These are phyloP conservation scores for Penicillium sclerotigenum DNA, from an alignment of 2,329 filamentous ascomycete genomes.

Conservation along the genomic window DNA sequence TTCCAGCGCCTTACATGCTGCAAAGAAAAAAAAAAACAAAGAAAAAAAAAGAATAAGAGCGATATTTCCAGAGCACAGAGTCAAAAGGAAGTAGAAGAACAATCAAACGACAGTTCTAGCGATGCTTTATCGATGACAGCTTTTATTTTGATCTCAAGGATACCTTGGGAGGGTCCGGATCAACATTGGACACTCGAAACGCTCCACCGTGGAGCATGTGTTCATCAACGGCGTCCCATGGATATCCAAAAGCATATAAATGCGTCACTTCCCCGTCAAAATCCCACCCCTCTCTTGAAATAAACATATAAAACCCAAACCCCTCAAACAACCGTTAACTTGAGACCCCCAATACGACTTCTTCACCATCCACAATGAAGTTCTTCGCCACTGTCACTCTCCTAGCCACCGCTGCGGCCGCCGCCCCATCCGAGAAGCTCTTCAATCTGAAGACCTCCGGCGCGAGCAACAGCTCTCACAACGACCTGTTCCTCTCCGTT, in stretches of 20 bases:
- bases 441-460: conserved; percentile 21
- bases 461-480: conserved; percentile 16
- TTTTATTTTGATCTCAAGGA: conserved; percentile 2
- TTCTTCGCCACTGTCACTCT: conserved; percentile 28
- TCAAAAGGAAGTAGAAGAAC: not conserved
- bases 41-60: not conserved
- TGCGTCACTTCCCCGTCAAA: conserved; percentile 4
- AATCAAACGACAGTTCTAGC: not conserved
- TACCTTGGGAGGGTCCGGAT: not conserved
- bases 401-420: conserved; percentile 27
- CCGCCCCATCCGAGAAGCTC: conserved; percentile 21
- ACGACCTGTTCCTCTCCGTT: conserved; percentile 14
- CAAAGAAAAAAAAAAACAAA: not conserved
- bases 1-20: not conserved
- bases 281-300: not conserved
- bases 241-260: not conserved
- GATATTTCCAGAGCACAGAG: not conserved
- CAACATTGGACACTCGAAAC: not conserved
- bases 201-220: conserved; percentile 8
- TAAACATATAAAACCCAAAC: not conserved
- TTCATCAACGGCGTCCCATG: not conserved
- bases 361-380: conserved; percentile 24
- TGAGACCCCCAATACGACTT: not conserved
- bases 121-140: not conserved
- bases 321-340: not conserved